Evolutionary conservation across 2,329 filamentous ascomycete genomes (phyloP).

Genomic region (Xylaria sp.): DNA sequence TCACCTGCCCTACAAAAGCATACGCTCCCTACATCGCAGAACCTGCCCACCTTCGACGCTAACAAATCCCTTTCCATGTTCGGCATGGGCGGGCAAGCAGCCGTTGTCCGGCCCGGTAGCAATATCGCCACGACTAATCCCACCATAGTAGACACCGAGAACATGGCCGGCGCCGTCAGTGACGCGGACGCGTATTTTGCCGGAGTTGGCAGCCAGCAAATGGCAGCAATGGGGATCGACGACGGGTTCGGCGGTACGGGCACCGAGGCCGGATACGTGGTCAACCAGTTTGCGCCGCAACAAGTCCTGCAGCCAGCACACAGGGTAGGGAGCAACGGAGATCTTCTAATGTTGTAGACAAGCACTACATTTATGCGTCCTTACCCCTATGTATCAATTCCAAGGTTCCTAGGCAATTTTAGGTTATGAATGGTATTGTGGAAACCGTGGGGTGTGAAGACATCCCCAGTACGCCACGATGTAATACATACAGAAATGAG

Average conservation of each 20-base stretch:
- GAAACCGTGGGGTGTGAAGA: background rate
- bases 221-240: conserved; percentile 73
- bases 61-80: conserved; percentile 67
- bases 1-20: conserved; percentile 85
- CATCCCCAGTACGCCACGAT: background rate
- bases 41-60: conserved; percentile 54
- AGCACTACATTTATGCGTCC: background rate
- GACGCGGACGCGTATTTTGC: conserved; percentile 92
- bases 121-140: conserved; percentile 35
- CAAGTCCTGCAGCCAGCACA: conserved; percentile 73
- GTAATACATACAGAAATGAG: background rate
- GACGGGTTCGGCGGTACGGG: conserved; percentile 61
- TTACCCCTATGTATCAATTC: background rate
- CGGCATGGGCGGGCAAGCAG: conserved; percentile 58
- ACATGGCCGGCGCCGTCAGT: conserved; percentile 72
- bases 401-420: background rate
- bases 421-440: background rate
- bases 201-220: conserved; percentile 73
- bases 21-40: conserved; percentile 62
- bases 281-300: conserved; percentile 81
- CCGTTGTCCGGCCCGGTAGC: conserved; percentile 52
- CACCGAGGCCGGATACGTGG: conserved; percentile 66
- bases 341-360: conserved; percentile 68
- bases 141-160: conserved; percentile 46
- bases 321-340: conserved; percentile 69